These are phyloP conservation scores for Coemansia sp. DNA, from an alignment of 192 early-diverging fungal genomes.

Conservation along the genomic window DNA sequence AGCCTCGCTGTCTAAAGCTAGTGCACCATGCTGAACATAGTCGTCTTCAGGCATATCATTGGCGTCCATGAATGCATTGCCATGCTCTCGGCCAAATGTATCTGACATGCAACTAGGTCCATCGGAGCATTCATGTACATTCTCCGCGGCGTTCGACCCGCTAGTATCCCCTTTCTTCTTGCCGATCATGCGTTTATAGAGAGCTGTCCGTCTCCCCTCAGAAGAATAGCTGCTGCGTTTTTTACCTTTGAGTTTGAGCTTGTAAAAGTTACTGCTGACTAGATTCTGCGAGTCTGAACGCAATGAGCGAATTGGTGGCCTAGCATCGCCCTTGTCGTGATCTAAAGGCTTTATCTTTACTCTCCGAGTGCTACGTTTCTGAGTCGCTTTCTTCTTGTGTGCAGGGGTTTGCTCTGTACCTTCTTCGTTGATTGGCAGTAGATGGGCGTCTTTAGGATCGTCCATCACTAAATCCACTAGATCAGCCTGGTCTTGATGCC, in stretches of 20 bases:
- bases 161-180: slow-evolving; percentile 2
- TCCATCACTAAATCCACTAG: slow-evolving; percentile 32
- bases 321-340: slow-evolving; percentile 17
- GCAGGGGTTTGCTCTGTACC: not conserved
- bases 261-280: slow-evolving; percentile 55
- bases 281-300: slow-evolving; percentile 18
- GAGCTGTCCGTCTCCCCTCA: slow-evolving; percentile 40
- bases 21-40: not conserved
- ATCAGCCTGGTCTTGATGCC: slow-evolving; percentile 9
- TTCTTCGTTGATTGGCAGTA: not conserved
- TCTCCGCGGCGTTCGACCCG: not conserved
- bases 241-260: slow-evolving; percentile 30
- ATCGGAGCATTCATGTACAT: not conserved
- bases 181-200: slow-evolving; percentile 48
- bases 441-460: slow-evolving; percentile 13
- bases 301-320: slow-evolving; percentile 1
- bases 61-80: not conserved
- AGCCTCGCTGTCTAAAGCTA: not conserved
- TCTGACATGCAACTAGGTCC: not conserved
- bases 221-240: slow-evolving; percentile 33
- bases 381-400: slow-evolving; percentile 43
- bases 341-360: slow-evolving; percentile 45
- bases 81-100: not conserved
- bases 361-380: slow-evolving; percentile 53
- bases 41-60: not conserved